Conservation (phyloP, 805 yeast genomes). For the Metschnikowia kunwiensis region DNA sequence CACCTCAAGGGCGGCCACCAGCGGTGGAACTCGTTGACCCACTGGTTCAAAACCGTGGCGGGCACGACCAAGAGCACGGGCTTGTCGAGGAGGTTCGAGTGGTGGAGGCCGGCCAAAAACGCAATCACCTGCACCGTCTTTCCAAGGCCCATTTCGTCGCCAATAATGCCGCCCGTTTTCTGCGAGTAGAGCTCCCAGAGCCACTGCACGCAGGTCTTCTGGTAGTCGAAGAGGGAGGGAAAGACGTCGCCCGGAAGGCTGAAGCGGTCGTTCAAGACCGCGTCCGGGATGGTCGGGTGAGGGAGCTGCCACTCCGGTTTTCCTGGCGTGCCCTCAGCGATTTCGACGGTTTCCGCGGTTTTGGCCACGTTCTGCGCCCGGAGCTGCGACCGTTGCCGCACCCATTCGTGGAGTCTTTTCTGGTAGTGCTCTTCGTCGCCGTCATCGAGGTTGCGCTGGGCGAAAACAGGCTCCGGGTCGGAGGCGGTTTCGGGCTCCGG, state of each 20-base stretch:
- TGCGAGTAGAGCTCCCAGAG: slow-evolving; percentile 90
- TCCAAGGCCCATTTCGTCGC: slow-evolving; percentile 98
- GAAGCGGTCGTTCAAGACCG: slow-evolving; percentile 65
- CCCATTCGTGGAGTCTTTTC: slow-evolving; percentile 61
- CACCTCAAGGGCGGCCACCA: slow-evolving; percentile 98
- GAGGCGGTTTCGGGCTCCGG: background rate
- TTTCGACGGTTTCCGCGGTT: background rate
- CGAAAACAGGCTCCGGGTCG: background rate
- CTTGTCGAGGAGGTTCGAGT: slow-evolving; percentile 66
- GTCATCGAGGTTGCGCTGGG: slow-evolving; percentile 58
- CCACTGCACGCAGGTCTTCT: slow-evolving; percentile 97
- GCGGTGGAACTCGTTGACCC: slow-evolving; percentile 94
- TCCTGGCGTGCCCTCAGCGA: too few species aligned
- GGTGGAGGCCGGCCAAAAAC: slow-evolving; percentile 86
- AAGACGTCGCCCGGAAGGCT: slow-evolving; percentile 88
- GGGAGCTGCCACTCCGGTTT: slow-evolving; percentile 35
- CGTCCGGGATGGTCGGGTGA: slow-evolving; percentile 76
- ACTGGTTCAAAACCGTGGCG: slow-evolving; percentile 91
- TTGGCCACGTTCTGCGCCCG: slow-evolving; percentile 29
- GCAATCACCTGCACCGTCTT: slow-evolving; percentile 92
- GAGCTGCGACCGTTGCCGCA: slow-evolving; percentile 44
- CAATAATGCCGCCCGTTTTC: slow-evolving; percentile 89
- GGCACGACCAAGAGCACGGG: slow-evolving; percentile 92
- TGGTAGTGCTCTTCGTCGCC: slow-evolving; percentile 72
- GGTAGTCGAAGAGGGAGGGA: slow-evolving; percentile 85